Conservation (phyloP, 768 basidiomycete species). For the Macrolepiota albuminosa region DNA sequence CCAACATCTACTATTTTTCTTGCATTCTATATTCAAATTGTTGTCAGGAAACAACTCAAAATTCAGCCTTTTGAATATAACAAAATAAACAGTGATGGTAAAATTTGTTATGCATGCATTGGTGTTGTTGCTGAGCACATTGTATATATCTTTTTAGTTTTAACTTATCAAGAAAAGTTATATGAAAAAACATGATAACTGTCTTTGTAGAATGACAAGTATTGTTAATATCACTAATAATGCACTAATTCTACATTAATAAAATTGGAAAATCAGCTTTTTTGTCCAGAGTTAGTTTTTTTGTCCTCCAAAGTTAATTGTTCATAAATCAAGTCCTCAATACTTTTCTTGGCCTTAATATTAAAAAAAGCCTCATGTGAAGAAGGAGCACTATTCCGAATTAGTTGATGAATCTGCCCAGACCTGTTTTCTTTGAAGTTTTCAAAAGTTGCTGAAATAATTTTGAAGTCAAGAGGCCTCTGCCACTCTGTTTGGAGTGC, state of each 20-base stretch:
- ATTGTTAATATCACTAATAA: too few relatives aligned
- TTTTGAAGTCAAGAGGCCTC: background rate
- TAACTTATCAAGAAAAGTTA: too few relatives aligned
- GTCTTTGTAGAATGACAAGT: too few relatives aligned
- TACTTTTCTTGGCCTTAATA: background rate
- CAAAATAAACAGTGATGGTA: too few relatives aligned
- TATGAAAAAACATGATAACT: too few relatives aligned
- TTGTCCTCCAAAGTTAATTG: background rate
- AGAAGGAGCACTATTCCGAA: constrained; percentile 1
- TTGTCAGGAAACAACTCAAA: too few relatives aligned
- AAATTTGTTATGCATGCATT: too few relatives aligned
- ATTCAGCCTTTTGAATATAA: too few relatives aligned
- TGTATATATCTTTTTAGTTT: too few relatives aligned
- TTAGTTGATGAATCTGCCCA: background rate
- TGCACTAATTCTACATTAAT: too few relatives aligned
- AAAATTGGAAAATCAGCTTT: background rate
- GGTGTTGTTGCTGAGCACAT: background rate
- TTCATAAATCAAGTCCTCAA: background rate
- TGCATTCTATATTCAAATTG: too few relatives aligned
- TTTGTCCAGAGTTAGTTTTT: background rate
- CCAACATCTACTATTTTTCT: too few relatives aligned
- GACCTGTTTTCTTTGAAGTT: background rate
- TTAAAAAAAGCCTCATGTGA: background rate
- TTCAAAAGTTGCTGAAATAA: background rate
- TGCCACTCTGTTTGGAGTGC: background rate